Base-by-base conservation (phyloP, 352 stramenopile species). In the Pythium volutum region DNA sequence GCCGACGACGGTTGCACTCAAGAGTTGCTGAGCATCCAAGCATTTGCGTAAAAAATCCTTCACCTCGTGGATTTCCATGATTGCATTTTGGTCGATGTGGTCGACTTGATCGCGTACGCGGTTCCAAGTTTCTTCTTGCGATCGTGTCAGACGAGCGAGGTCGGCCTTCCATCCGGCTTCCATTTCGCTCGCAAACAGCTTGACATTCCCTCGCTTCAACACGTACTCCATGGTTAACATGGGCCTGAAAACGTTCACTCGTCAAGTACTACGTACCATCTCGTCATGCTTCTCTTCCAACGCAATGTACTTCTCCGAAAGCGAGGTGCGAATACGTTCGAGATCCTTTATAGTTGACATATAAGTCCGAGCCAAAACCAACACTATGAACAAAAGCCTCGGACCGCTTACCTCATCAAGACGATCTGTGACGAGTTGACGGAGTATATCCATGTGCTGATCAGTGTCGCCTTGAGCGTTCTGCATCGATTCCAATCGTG, bases 251-350 rank as follows among this genome's bases (percentile, higher is more conserved):
- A 11, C 20, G 2, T 16, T 43, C 18, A 31, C 12, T 12, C 1
- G 4, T 33, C 49, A 22, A 45, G 8, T 4, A 31, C 20, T 2
- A 57, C 63, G 23, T 59, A 89, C 80, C 65, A 85, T 27, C 33
- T 75, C 66, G 26, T 69, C 59, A 12, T 85, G 52, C 25, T 75
- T 72, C 25, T 70, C 34, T 27, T 89, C 76, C 46, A 87, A 67
- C 4, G 70, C 58, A 45, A 85, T 69, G 14, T 67, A 74, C 51
- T 85, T 89, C 34, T 87, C 80, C 27, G 80, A 87, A 25, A 89
- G 59, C 6, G 73, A 79, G 16, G 51, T 73, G 6, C 76, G 76
- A 18, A 89, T 70, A 22, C 81, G 64, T n/a, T 74, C 71, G 27
- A 89, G 61, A 42, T 89, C 77, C 79, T 89, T 23, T 5, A 8